Conservation (phyloP, 2,329 filamentous ascomycete species). For the Sclerotinia minor region DNA sequence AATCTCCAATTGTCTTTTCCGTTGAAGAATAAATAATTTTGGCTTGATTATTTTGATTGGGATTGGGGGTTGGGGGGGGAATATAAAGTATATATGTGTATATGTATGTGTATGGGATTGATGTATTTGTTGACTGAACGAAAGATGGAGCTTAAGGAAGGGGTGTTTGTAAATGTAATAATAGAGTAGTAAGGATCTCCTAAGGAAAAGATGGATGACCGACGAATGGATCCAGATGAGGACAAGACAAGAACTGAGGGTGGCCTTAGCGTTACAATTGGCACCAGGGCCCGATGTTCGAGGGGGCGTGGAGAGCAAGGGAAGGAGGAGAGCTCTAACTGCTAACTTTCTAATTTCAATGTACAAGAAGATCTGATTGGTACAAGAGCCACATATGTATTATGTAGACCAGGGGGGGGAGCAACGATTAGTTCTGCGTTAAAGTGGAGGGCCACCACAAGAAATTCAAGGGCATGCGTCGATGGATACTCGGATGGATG, state of each 20-base stretch:
- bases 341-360: background rate
- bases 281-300: slow-evolving; percentile 17
- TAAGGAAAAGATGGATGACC: background rate
- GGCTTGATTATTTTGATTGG: background rate
- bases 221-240: slow-evolving; percentile 12
- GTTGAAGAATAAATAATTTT: background rate
- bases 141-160: slow-evolving; percentile 5
- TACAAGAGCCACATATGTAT: background rate
- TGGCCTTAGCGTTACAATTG: slow-evolving; percentile 20
- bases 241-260: slow-evolving; percentile 1
- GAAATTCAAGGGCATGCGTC: slow-evolving; percentile 10
- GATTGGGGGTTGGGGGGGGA: background rate
- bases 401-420: slow-evolving; percentile 10
- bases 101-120: background rate
- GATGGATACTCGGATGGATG: slow-evolving; percentile 2
- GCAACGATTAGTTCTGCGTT: background rate
- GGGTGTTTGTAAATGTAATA: slow-evolving; percentile 17
- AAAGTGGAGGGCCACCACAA: slow-evolving; percentile 11
- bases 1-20: background rate
- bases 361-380: background rate
- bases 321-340: background rate
- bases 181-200: slow-evolving; percentile 5
- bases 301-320: slow-evolving; percentile 10
- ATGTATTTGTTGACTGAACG: background rate
- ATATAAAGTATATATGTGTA: background rate